Base-by-base conservation (phyloP, 2,329 filamentous ascomycete species). In the Aspergillus quadrilineatus region DNA sequence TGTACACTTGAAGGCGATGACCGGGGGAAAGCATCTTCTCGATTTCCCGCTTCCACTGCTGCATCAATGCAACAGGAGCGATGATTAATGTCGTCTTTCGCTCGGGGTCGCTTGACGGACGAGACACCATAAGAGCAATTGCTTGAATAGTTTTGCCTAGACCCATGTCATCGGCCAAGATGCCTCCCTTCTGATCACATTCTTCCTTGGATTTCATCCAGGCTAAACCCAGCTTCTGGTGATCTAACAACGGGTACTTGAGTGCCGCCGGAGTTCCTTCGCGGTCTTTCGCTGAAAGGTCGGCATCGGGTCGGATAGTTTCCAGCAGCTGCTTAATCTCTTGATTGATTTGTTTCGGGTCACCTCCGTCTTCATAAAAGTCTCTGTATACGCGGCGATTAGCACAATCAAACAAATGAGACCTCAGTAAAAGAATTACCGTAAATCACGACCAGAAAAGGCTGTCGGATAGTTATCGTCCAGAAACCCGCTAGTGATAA, bases 21-120 rank as follows among this genome's bases (percentile, higher is more conserved):
- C 75, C 74, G 0, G 73, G 62, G 59, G 85, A 85, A 36, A 94
- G 73, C 71, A 92, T 92, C 37, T 80, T 82, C 56, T 79, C 72
- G 46, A 96, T 90, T 71, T 96, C 92, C 47, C 86, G 82, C 66
- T 89, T 85, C 92, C 92, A 96, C 69, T 96, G 92, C 14, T 86
- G 84, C 70, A 95, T 83, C 14, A 96, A 77, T 3, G 90, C 87
- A 9, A 95, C 85, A 0, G 91, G 91, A 0, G 88, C 89, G 47
- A 96, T 80, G 47, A 96, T 90, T 26, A 96, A 76, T n/a, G 87
- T 94, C 0, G 91, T 92, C 78, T 90, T 84, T 55, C 75, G 78
- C 59, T 75, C 70, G n/a, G 75, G 74, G 58, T 87, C 80, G 0
- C 77, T 72, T 0, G 89, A 84, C n/a, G 81, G 86, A 5, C 86